phyloP scores from a whole-genome alignment of 2,329 filamentous ascomycete genomes.

The Colletotrichum liaoningense region DNA sequence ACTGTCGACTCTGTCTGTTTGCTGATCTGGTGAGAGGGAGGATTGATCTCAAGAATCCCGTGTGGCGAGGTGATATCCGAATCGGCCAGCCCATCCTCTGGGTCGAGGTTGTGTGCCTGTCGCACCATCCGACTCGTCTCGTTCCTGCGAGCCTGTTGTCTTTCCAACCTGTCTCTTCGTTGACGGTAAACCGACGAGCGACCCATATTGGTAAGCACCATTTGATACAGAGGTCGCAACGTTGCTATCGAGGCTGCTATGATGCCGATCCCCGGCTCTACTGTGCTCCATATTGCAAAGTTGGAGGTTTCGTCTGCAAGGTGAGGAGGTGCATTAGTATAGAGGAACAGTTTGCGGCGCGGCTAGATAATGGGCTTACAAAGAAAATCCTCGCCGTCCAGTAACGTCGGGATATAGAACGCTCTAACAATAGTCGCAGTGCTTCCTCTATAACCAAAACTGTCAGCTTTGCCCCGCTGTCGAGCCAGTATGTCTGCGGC shows the following conservation, averaged over 20 bases:
- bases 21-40: not conserved
- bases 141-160: not conserved
- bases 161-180: not conserved
- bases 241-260: constrained; percentile 52
- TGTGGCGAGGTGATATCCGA: not conserved
- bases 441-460: not conserved
- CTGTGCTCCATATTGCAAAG: constrained; percentile 57
- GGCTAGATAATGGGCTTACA: not conserved
- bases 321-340: not conserved
- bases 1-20: constrained; percentile 2
- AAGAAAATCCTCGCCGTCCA: constrained; percentile 52
- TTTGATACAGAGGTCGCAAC: constrained; percentile 45
- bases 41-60: not conserved
- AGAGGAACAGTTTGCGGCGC: too few relatives aligned
- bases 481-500: not conserved
- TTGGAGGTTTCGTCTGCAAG: constrained; percentile 48
- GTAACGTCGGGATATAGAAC: constrained; percentile 51
- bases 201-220: not conserved
- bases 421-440: constrained; percentile 57
- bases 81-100: not conserved
- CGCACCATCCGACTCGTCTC: constrained; percentile 14
- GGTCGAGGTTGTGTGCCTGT: constrained; percentile 3
- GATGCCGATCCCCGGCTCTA: constrained; percentile 55
- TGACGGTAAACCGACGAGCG: not conserved
- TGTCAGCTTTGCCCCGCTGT: not conserved